These are phyloP conservation scores for Mediolabrus comicus DNA, from an alignment of 108 stramenopile genomes.

Conservation along the genomic window DNA sequence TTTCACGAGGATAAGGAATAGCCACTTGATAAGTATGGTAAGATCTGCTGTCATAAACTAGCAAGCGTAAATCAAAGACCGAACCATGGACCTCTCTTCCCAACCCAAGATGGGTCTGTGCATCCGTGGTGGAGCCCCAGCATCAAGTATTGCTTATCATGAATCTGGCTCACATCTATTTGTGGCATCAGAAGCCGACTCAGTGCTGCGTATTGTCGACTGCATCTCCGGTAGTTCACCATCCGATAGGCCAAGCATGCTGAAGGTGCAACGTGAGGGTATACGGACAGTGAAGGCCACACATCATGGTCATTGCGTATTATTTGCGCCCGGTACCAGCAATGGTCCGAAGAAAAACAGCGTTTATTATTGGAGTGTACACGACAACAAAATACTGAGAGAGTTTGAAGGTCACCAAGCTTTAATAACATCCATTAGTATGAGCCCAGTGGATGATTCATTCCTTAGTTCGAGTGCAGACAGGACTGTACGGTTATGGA, in stretches of 20 bases:
- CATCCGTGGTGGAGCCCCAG: constrained; percentile 52
- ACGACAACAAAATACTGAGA: constrained; percentile 83
- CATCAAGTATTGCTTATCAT: constrained; percentile 64
- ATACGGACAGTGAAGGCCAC: constrained; percentile 52
- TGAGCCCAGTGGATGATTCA: constrained; percentile 78
- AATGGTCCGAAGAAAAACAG: constrained; percentile 31
- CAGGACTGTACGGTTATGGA: constrained; percentile 81
- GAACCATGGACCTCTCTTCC: constrained; percentile 72
- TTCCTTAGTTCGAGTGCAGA: constrained; percentile 71
- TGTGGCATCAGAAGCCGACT: constrained; percentile 68
- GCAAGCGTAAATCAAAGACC: no score
- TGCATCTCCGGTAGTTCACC: constrained; percentile 44
- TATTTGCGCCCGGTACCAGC: constrained; percentile 49
- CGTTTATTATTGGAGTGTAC: constrained; percentile 62
- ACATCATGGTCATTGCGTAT: constrained; percentile 73
- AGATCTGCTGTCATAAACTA: no score
- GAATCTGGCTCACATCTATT: constrained; percentile 70
- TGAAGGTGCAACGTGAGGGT: constrained; percentile 62
- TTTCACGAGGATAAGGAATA: no score
- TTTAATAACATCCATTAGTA: constrained; percentile 50
- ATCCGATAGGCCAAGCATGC: constrained; percentile 47
- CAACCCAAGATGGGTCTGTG: constrained; percentile 66
- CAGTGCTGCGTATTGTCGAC: constrained; percentile 59
- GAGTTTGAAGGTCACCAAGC: constrained; percentile 79
- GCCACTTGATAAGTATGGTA: no score